Base-by-base conservation (phyloP, 164 flowering plant species). In the Liquidambar formosana region DNA sequence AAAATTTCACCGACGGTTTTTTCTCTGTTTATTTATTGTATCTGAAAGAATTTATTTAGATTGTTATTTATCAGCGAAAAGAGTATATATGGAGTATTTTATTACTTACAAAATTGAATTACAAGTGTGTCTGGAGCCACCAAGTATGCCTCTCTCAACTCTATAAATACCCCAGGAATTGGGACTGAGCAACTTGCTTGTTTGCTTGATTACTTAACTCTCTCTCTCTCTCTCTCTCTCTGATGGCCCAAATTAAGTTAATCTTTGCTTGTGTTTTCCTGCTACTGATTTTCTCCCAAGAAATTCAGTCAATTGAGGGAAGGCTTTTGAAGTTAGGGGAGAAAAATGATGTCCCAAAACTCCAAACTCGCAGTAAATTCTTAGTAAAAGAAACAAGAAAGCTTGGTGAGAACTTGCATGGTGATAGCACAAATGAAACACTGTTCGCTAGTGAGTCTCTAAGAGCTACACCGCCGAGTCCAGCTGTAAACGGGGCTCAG, bases 211-310 rank as follows among this genome's bases (percentile, higher is more conserved):
- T 43, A 2, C 41, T 33, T 33, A 2, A 2, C 41, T 22, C 33
- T 43, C 69, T 27, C 57, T 12, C 25, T 9, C 66, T 63, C 41
- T 23, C 23, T 49, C 49, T 11, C 16, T 23, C 45, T 41, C 52
- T 25, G 45, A 74, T 80, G 83, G 78, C 74, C 59, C 58, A 28
- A 26, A 56, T 1, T 19, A 75, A 54, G 15, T n/a, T 63, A 11
- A 62, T 45, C 23, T 25, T 45, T 61, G 63, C 65, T 33, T 71
- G 44, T 46, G 18, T 73, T 63, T 14, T 68, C 63, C 65, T 76
- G 22, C 53, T 61, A 22, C 51, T 79, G 19, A 23, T 73, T 48
- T 45, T 73, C 66, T 52, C 61, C 33, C 75, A 54, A 16, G 63
- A 54, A 67, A 18, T 70, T 51, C 68, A 68, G 43, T 56, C 59